Percentiles rank a stretch among this genome's conserved stretches.
Conservation (phyloP, 2,329 filamentous ascomycete species). For the Fusarium hostae region DNA sequence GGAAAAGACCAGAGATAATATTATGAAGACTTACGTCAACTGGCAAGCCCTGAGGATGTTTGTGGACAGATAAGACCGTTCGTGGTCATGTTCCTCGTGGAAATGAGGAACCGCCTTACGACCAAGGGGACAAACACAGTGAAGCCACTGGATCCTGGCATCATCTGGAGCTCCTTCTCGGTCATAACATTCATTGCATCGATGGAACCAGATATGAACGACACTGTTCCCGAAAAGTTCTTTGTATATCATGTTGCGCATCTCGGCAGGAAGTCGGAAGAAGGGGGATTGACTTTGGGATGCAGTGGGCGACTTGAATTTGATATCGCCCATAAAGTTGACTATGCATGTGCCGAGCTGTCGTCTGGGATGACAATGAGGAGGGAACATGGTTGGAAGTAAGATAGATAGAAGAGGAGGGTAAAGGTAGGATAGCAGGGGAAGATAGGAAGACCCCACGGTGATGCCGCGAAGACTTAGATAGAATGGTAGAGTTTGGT, state of each 20-base stretch:
- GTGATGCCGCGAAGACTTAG: background rate
- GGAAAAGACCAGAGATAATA: background rate
- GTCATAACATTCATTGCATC: background rate
- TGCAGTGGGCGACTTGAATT: background rate
- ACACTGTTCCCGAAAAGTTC: background rate
- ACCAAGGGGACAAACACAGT: background rate
- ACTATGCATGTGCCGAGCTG: background rate
- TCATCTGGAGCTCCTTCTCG: background rate
- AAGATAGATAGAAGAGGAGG: background rate
- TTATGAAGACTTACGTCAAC: background rate
- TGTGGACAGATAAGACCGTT: background rate
- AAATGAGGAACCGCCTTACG: background rate
- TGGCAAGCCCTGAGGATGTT: constrained; percentile 19
- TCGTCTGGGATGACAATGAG: background rate
- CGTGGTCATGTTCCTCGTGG: background rate
- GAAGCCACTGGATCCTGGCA: background rate
- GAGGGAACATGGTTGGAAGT: no score
- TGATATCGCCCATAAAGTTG: background rate
- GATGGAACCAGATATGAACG: background rate
- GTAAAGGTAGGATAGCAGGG: no score
- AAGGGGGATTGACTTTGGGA: background rate
- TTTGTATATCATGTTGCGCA: background rate
- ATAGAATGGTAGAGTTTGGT: background rate
- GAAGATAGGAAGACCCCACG: background rate
- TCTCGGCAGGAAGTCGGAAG: background rate